Evolutionary conservation across 1,284 basidiomycete genomes (phyloP).

Genomic region (Flammula alnicola): DNA sequence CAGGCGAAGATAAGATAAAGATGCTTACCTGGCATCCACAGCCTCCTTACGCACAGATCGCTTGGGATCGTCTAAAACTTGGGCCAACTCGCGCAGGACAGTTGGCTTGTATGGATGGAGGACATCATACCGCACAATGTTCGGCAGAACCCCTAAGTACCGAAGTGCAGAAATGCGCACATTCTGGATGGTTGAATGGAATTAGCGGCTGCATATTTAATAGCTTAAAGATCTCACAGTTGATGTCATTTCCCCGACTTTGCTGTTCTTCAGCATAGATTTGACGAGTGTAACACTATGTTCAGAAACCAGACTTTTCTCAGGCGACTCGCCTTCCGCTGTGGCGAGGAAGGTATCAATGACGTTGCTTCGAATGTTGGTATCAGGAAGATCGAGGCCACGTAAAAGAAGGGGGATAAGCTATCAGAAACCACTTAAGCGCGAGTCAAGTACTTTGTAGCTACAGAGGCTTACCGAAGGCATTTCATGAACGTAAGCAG

Average conservation of each 20-base stretch:
- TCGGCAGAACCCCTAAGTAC: slow-evolving; percentile 76
- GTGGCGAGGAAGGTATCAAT: slow-evolving; percentile 82
- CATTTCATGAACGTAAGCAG: slow-evolving; percentile 72
- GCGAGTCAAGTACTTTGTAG: not conserved
- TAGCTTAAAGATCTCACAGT: slow-evolving; percentile 41
- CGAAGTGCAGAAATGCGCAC: slow-evolving; percentile 79
- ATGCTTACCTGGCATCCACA: slow-evolving; percentile 72
- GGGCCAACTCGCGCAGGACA: slow-evolving; percentile 78
- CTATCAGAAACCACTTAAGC: slow-evolving; percentile 42
- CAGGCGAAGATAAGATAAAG: slow-evolving; percentile 2
- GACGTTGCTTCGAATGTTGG: slow-evolving; percentile 76
- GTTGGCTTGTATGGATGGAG: slow-evolving; percentile 74
- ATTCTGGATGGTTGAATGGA: slow-evolving; percentile 44
- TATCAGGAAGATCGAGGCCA: slow-evolving; percentile 79
- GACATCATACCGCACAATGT: slow-evolving; percentile 76
- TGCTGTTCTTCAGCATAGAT: slow-evolving; percentile 72
- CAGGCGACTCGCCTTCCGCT: slow-evolving; percentile 61
- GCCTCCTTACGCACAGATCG: slow-evolving; percentile 82
- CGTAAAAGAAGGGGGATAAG: slow-evolving; percentile 90
- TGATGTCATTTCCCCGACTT: slow-evolving; percentile 52
- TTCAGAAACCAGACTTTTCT: slow-evolving; percentile 58
- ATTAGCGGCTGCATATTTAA: not conserved
- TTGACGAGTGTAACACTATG: slow-evolving; percentile 74
- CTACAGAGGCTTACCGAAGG: slow-evolving; percentile 52
- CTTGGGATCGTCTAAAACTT: slow-evolving; percentile 84